These are phyloP conservation scores for Avena eriantha DNA, from an alignment of 176 grass and related monocot species.

Conservation along the genomic window DNA sequence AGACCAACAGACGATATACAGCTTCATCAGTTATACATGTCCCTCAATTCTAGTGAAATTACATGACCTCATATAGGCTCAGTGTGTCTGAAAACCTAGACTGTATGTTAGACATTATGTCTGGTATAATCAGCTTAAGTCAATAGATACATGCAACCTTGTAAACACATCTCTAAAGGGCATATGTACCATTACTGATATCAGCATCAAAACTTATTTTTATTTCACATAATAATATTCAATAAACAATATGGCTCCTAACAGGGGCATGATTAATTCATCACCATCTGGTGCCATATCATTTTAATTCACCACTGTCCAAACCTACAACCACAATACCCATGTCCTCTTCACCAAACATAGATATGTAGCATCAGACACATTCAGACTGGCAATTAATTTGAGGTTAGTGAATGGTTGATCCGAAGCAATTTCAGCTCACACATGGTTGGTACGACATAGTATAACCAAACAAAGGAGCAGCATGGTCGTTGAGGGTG, in stretches of 20 bases:
- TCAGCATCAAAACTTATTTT: conserved; percentile 23
- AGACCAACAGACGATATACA: too few species aligned
- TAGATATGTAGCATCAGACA: neutral
- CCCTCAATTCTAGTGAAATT: neutral
- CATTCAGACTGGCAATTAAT: neutral
- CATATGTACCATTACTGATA: neutral
- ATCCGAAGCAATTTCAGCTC: neutral
- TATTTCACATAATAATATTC: conserved; percentile 31
- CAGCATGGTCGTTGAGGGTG: too few species aligned
- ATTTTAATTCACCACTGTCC: too few species aligned
- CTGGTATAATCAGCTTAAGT: neutral
- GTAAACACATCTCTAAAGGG: neutral
- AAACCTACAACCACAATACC: neutral
- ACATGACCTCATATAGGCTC: neutral
- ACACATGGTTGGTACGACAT: too few species aligned
- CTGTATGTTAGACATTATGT: neutral
- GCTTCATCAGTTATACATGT: too few species aligned
- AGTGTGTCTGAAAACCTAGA: neutral
- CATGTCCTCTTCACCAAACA: neutral
- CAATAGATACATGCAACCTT: neutral
- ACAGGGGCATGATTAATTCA: neutral
- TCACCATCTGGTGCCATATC: too few species aligned
- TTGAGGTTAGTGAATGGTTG: neutral
- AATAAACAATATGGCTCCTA: conserved; percentile 27
- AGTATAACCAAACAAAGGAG: too few species aligned